Evolutionary conservation across 768 basidiomycete genomes (phyloP), one percentile per base, ranked within the genome.

Genomic region (Boletus rubroflammeus): DNA sequence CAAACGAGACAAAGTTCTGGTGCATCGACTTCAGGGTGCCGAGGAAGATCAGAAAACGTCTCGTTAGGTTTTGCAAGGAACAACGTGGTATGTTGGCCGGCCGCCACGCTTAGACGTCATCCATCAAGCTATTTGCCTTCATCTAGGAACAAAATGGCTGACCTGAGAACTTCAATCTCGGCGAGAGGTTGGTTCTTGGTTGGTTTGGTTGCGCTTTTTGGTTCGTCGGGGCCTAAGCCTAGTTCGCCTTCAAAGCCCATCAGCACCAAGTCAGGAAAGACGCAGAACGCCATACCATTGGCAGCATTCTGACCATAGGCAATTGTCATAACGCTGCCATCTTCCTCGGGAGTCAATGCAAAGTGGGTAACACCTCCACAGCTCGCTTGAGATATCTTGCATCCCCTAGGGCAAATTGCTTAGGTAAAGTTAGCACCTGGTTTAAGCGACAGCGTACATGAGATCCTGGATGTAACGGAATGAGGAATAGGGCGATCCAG

Each of bases 281-380:
- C 8, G 7, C 9, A 23, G 23, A 42, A 43, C 0, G 0, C 8
- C 73, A 21, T 54, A 85, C 88, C 88, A 62, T 91, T 90, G n/a
- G 82, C 80, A n/a, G 89, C 89, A 59, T 88, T 90, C 65, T 92
- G 89, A 1, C 89, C 89, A 79, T 86, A 92, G 5, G 84, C 86
- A 28, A 96, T 85, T 4, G 90, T 90, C 86, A 96, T 92, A 0
- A 83, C 73, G n/a, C 74, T 69, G 31, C 75, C 83, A 38, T 90
- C 88, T 15, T 90, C 86, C 46, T 93, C 91, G 3, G 83, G 78
- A 0, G 87, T 81, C 28, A 89, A 75, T 6, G 86, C 77, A 78
- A 90, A 97, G 66, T 96, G 90, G 0, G 93, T 93, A 15, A 94
- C 91, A 17, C 94, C 94, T 31, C 96, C 96, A 40, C 85, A 87